A percentile compares a stretch with the other conserved stretches of the same genome.
phyloP scores from a whole-genome alignment of 2,329 filamentous ascomycete species.

The Fusarium armeniacum region DNA sequence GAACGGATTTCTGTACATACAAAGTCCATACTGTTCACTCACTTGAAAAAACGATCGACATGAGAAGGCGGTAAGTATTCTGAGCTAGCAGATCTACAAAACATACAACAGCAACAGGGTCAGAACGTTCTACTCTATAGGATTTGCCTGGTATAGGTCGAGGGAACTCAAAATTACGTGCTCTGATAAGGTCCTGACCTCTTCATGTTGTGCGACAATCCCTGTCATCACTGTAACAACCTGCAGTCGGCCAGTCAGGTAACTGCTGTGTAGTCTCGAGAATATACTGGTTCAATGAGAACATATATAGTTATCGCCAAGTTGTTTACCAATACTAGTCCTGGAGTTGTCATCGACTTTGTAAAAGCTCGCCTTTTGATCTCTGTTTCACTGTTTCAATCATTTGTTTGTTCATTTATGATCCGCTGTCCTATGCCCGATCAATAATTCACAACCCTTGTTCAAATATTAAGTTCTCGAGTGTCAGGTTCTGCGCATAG shows the following conservation, averaged over 20 bases:
- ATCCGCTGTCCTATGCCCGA: background rate
- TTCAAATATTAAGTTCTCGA: background rate
- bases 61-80: background rate
- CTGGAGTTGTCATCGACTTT: background rate
- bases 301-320: too few relatives aligned
- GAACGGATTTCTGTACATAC: background rate
- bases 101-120: background rate
- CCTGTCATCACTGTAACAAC: background rate
- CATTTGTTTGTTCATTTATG: background rate
- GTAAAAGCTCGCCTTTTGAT: background rate
- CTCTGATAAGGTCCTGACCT: background rate
- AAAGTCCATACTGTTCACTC: background rate
- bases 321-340: accelerated
- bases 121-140: accelerated
- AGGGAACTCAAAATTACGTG: background rate
- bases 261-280: too few relatives aligned
- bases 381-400: too few relatives aligned
- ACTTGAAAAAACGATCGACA: too few relatives aligned
- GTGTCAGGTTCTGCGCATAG: too few relatives aligned
- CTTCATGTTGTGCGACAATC: background rate
- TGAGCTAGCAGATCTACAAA: background rate
- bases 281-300: too few relatives aligned
- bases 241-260: background rate
- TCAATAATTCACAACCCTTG: background rate
- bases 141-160: background rate